These are phyloP conservation scores for Phialophora chinensis DNA, from an alignment of 2,329 filamentous ascomycete species.

Conservation along the genomic window DNA sequence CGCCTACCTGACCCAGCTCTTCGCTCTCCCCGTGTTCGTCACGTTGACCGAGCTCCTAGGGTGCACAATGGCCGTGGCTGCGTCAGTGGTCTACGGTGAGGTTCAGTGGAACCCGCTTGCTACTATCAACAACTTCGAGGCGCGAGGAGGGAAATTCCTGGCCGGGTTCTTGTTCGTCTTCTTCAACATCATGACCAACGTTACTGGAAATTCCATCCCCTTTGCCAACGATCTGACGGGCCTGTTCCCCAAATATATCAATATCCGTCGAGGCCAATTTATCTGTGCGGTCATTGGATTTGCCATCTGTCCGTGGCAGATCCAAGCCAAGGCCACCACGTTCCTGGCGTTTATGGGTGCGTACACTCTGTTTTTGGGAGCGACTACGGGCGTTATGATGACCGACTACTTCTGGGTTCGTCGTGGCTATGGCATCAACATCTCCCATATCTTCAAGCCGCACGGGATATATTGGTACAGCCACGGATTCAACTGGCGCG, in stretches of 20 bases:
- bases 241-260: conserved; percentile 60
- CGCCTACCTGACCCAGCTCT: conserved; percentile 49
- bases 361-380: conserved; percentile 34
- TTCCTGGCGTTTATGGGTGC: conserved; percentile 49
- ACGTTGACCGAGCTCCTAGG: conserved; percentile 59
- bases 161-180: conserved; percentile 48
- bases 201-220: conserved; percentile 48
- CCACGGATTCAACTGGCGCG: conserved; percentile 64
- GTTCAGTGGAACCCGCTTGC: conserved; percentile 55
- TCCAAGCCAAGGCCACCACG: conserved; percentile 49
- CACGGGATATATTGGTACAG: conserved; percentile 32
- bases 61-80: conserved; percentile 63
- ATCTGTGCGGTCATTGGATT: conserved; percentile 49
- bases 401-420: conserved; percentile 37
- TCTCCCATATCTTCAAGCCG: conserved; percentile 32
- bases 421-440: conserved; percentile 23
- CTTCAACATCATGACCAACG: conserved; percentile 28
- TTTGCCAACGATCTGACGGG: conserved; percentile 57
- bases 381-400: conserved; percentile 37
- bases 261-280: conserved; percentile 55
- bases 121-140: conserved; percentile 47
- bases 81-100: conserved; percentile 35
- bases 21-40: conserved; percentile 56
- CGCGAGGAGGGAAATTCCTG: conserved; percentile 53
- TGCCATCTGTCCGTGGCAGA: conserved; percentile 55